Base-by-base conservation (phyloP, 2,329 filamentous ascomycete species). In the Fusarium begoniae region DNA sequence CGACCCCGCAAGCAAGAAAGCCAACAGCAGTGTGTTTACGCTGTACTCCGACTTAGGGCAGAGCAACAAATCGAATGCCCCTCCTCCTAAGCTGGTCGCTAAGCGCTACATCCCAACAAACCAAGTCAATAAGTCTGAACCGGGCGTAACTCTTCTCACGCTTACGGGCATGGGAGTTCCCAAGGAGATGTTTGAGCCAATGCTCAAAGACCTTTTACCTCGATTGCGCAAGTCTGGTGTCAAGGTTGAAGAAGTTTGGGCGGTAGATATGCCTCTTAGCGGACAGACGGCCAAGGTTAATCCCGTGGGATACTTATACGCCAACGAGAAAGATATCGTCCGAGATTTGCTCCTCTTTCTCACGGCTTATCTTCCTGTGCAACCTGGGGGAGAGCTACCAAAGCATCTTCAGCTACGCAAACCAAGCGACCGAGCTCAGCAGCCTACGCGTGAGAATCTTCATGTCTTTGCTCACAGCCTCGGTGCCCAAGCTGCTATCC, bases 11-110 rank as follows among this genome's bases (percentile, higher is more conserved):
- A 59, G 35, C 17, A 51, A 28, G 15, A 51, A 51, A 32, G 2
- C 0, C 12, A 53, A 17, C 13, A 5, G 1, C 1, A 3, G 11
- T 2, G 11, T 1, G 0, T 59, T 59, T 1, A 15, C 11, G 26
- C 44, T 59, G 1, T 40, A 40, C 44, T 30, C 26, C 3, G 10
- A 40, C 6, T 14, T 3, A 4, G 22, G 1, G 0, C 2, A 30
- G 14, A 24, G 2, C 1, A 10, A 22, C 0, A 1, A 0, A 15
- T 26, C 56, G 0, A 53, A 17, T 1, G 35, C 53, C 9, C 56
- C 26, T 0, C 18, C 24, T 2, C 17, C 44, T 3, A 40, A 30
- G 0, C 20, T 53, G 7, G 26, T 26, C 0, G 35, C 35, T 2
- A 59, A 53, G 22, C 44, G 56, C 8, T 59, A 59, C 10, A 30